A percentile compares a stretch with the other conserved stretches of the same genome.
These are phyloP conservation scores for Penicillium rolfsii DNA, from an alignment of 2,329 filamentous ascomycete genomes.

Conservation along the genomic window DNA sequence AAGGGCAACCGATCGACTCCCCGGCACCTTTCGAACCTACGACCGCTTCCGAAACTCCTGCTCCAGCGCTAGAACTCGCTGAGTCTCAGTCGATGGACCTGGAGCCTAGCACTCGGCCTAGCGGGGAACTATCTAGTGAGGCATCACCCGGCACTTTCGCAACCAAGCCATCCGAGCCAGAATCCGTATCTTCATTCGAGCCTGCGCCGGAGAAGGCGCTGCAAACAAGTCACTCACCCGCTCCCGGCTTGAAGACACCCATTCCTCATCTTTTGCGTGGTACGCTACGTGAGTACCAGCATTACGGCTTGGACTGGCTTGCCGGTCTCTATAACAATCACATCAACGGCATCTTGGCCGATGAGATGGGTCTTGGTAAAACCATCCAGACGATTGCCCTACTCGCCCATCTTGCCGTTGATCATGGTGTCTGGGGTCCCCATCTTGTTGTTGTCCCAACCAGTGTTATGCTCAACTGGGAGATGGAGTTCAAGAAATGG, in stretches of 20 bases:
- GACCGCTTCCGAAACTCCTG: slow-evolving; percentile 6
- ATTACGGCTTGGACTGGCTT: slow-evolving; percentile 96
- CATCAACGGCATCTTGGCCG: slow-evolving; percentile 93
- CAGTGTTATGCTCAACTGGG: slow-evolving; percentile 99
- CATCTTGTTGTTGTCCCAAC: slow-evolving; percentile 96
- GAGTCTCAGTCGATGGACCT: slow-evolving; percentile 20
- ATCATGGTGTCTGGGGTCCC: slow-evolving; percentile 91
- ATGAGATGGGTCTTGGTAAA: slow-evolving; percentile 98
- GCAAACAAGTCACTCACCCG: slow-evolving; percentile 46
- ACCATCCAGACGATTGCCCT: slow-evolving; percentile 97
- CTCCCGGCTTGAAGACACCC: slow-evolving; percentile 62
- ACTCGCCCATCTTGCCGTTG: slow-evolving; percentile 86
- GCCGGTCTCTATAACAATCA: slow-evolving; percentile 88
- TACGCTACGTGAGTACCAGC: slow-evolving; percentile 91
- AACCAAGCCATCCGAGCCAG: slow-evolving; percentile 50
- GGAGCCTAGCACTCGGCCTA: slow-evolving; percentile 31
- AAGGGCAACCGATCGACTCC: neutral
- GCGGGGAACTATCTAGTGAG: slow-evolving; percentile 44
- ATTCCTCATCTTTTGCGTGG: slow-evolving; percentile 84
- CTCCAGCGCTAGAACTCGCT: slow-evolving; percentile 18
- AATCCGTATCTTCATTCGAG: slow-evolving; percentile 49
- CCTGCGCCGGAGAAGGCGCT: slow-evolving; percentile 36
- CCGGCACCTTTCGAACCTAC: neutral
- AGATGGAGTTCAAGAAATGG: slow-evolving; percentile 99
- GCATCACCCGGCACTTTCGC: slow-evolving; percentile 48